Evolutionary conservation across 148 eudicot species (phyloP), one percentile per base, ranked within the genome.

Genomic region (Camellia japonica): DNA sequence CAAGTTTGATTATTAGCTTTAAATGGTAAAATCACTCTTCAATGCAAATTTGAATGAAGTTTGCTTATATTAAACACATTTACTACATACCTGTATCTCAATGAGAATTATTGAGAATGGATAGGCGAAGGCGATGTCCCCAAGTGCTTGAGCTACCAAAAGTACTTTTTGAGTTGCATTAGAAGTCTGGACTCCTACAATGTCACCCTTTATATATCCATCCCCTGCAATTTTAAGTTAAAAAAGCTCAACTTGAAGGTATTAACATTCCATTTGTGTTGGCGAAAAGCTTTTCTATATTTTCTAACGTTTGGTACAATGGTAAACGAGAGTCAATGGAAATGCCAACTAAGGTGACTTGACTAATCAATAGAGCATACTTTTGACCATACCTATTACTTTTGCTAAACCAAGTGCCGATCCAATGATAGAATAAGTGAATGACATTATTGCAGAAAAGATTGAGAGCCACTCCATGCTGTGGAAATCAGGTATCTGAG

Each of bases 401-500:
- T 86, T 87, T 52, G 91, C 88, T 65, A 88, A 54, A 38, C 91
- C 91, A 44, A 92, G 92, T 52, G 78, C 90, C 12, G 85, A 62
- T 56, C 90, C 91, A 7, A 88, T 88, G 86, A 74, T 74, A 69
- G 95, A 54, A 76, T 90, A 92, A 74, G 74, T 42, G 77, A 92
- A 89, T 46, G 93, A 90, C 95, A 90, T 92, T 65, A 87, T 67
- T 65, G 93, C 87, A 61, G 93, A 93, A 41, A 85, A 19, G 9
- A 84, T 65, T 18, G 95, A 92, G 44, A 92, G 88, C 93, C 92
- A 92, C 44, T 80, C 86, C 90, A 89, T 92, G 87, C 84, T 81
- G 79, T 89, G 93, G 73, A 90, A 87, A 74, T 90, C 83, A 0
- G 95, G 95, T 85, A 90, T 90, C 62, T 89, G 93, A 65, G 92